These are phyloP conservation scores for Polymyxa betae DNA, from an alignment of 208 protist genomes.

Conservation along the genomic window DNA sequence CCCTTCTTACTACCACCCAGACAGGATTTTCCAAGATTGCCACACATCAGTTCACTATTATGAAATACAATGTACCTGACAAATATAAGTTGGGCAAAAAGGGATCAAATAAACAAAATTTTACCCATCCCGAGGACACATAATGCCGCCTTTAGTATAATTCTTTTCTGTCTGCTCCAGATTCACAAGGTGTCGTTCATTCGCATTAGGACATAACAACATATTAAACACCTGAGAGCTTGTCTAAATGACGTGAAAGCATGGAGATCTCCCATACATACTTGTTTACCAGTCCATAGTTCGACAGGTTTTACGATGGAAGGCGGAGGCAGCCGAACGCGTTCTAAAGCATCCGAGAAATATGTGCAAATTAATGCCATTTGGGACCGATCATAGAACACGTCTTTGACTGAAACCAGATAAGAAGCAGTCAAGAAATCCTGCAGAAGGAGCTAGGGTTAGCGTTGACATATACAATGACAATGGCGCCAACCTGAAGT, in stretches of 20 bases:
- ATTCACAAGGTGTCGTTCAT: constrained; percentile 47
- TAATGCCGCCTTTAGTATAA: constrained; percentile 62
- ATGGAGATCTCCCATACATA: background rate
- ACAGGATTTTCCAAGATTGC: constrained; percentile 94
- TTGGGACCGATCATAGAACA: constrained; percentile 88
- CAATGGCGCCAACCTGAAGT: background rate
- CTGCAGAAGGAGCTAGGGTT: constrained; percentile 75
- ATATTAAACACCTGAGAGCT: constrained; percentile 85
- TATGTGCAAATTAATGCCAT: constrained; percentile 13
- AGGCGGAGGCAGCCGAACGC: constrained; percentile 84
- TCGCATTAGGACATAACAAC: constrained; percentile 77
- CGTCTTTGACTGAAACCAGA: constrained; percentile 90
- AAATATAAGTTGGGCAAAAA: background rate
- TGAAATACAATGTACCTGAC: constrained; percentile 77
- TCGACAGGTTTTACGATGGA: constrained; percentile 93
- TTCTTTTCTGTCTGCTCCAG: constrained; percentile 57
- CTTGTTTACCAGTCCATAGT: constrained; percentile 98
- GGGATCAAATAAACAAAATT: background rate
- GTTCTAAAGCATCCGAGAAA: constrained; percentile 36
- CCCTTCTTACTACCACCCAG: constrained; percentile 81
- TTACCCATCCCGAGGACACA: constrained; percentile 78
- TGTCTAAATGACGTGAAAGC: background rate
- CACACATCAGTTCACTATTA: constrained; percentile 86
- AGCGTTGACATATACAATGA: background rate
- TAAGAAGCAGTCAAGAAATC: constrained; percentile 97